Evolutionary conservation across 2,329 filamentous ascomycete genomes (phyloP).

Genomic region (Curvularia sp.): DNA sequence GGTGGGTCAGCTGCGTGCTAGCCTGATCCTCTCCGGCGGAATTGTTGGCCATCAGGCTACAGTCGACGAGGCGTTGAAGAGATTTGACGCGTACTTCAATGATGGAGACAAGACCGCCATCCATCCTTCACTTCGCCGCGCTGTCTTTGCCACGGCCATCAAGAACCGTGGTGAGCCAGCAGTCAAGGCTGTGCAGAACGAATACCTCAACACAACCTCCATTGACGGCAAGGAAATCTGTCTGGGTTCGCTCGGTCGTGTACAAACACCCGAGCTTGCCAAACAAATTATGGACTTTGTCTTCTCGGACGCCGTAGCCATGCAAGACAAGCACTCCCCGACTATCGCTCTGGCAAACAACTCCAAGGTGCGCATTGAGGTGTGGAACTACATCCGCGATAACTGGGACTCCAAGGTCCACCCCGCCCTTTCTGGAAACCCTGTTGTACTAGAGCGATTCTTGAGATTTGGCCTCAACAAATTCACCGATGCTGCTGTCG

Average conservation of each 20-base stretch:
- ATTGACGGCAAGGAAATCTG: slow-evolving; percentile 92
- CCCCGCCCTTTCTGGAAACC: slow-evolving; percentile 76
- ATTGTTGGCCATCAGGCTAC: slow-evolving; percentile 76
- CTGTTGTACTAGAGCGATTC: slow-evolving; percentile 88
- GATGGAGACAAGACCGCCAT: slow-evolving; percentile 71
- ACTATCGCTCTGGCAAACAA: slow-evolving; percentile 77
- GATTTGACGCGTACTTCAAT: slow-evolving; percentile 80
- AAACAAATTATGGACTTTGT: slow-evolving; percentile 72
- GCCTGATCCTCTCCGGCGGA: slow-evolving; percentile 78
- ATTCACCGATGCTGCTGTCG: slow-evolving; percentile 73
- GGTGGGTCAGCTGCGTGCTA: slow-evolving; percentile 79
- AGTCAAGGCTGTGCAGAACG: slow-evolving; percentile 78
- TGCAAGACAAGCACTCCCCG: slow-evolving; percentile 86
- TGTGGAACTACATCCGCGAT: slow-evolving; percentile 86
- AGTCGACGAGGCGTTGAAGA: slow-evolving; percentile 74
- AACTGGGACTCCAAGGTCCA: slow-evolving; percentile 77
- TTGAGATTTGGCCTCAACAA: slow-evolving; percentile 78
- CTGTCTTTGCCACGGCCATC: slow-evolving; percentile 81
- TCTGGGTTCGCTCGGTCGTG: slow-evolving; percentile 76
- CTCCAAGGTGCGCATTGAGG: slow-evolving; percentile 70
- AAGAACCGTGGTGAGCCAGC: slow-evolving; percentile 74
- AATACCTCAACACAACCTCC: slow-evolving; percentile 81
- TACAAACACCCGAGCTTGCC: slow-evolving; percentile 73
- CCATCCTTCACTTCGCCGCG: slow-evolving; percentile 79
- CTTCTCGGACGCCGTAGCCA: slow-evolving; percentile 82